Evolutionary conservation across 1,284 basidiomycete species (phyloP), one percentile per base, ranked within the genome.

Genomic region (Trichosporon asahii): DNA sequence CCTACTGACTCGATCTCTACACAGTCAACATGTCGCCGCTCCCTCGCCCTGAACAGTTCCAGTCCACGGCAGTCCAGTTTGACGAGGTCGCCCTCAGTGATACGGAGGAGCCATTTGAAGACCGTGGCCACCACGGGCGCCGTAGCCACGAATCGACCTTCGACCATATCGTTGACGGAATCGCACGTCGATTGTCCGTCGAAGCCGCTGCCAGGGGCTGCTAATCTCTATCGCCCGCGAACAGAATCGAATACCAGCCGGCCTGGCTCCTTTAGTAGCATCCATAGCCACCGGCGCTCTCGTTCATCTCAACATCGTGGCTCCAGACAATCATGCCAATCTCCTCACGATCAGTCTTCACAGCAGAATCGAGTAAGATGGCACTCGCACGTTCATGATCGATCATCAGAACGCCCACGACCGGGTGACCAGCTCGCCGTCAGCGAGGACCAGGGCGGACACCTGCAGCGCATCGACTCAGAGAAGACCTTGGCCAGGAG

Each of bases 381-480:
- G 61, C 31, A 37, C 35, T 23, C n/a, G 33, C 61, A 23, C n/a
- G 35, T 61, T 40, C n/a, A 40, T 14, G 21, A 55, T 29, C 57
- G 18, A 7, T 11, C 21, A 7, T 11, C 21, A 3, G 57, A 60
- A 14, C 57, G 29, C 1, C 57, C 57, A 4, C 57, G 18, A 0
- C 25, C n/a, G 2, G 8, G 46, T 5, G 27, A 18, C 29, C 64
- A 65, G 14, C 25, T 46, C 18, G 18, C 15, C 2, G 27, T 29
- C 55, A 29, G 3, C n/a, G n/a, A n/a, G n/a, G n/a, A n/a, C n/a
- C n/a, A n/a, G n/a, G n/a, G n/a, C n/a, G n/a, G n/a, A 3, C 67
- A 63, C 18, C 29, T 72, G 12, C 72, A 69, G 1, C 72, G 72
- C 21, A 73, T 73, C 60, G 72, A 73, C 64, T 70, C 69, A 25